phyloP scores from a whole-genome alignment of 2,329 filamentous ascomycete genomes.

The Fusarium haematococcum region DNA sequence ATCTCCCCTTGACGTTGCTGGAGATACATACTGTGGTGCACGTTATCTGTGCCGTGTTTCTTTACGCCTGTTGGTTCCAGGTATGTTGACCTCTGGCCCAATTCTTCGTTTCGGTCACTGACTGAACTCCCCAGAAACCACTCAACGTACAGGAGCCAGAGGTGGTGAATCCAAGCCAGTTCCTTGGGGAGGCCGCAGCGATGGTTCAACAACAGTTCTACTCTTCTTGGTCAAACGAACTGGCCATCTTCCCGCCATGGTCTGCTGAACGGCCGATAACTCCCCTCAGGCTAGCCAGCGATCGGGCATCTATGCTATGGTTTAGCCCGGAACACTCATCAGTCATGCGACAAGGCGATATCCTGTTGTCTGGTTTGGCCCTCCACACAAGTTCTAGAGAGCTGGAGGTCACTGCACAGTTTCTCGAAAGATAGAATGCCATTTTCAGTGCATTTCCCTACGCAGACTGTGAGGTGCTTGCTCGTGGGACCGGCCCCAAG shows the following conservation, averaged over 20 bases:
- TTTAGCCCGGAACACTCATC: background rate
- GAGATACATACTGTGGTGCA: slow-evolving; percentile 1
- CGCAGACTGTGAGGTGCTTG: background rate
- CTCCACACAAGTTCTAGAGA: background rate
- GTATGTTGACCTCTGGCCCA: background rate
- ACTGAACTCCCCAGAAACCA: background rate
- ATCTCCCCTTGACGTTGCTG: background rate
- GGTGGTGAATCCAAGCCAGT: background rate
- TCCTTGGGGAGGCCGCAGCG: background rate
- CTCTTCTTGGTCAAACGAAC: background rate
- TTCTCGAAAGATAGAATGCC: background rate
- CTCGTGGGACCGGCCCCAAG: background rate
- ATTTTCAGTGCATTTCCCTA: background rate
- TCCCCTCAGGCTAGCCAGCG: background rate
- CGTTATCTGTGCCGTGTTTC: background rate
- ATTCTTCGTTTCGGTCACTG: background rate
- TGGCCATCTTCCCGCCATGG: background rate
- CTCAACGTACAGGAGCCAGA: background rate
- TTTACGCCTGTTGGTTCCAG: background rate
- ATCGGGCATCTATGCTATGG: background rate
- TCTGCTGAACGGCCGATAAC: background rate
- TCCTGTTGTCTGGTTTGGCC: background rate
- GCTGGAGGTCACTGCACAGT: background rate
- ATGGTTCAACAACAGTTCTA: background rate
- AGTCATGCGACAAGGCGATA: background rate